Evolutionary conservation across 2,329 filamentous ascomycete species (phyloP).

Genomic region (Alternaria sp.): DNA sequence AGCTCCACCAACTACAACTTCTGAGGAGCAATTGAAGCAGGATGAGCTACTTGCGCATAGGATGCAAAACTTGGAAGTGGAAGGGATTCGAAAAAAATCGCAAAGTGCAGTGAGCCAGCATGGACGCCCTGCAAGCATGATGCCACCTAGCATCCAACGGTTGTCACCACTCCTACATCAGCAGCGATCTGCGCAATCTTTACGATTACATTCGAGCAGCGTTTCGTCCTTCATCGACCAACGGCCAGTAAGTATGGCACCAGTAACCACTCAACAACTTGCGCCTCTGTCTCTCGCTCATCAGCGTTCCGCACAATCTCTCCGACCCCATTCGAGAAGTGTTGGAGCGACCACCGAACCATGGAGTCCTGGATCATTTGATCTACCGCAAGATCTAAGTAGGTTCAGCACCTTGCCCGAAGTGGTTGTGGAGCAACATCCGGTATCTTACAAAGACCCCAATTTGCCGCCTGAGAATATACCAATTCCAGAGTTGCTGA

Average conservation of each 20-base stretch:
- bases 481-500: constrained; percentile 22
- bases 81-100: constrained; percentile 33
- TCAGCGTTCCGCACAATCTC: constrained; percentile 11
- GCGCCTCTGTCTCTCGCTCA: constrained; percentile 6
- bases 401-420: constrained; percentile 29
- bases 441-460: constrained; percentile 10
- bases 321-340: constrained; percentile 22
- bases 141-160: constrained; percentile 16
- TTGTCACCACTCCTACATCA: constrained; percentile 25
- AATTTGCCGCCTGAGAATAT: constrained; percentile 18
- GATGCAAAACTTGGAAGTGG: constrained; percentile 41
- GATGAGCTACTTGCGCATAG: constrained; percentile 44
- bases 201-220: constrained; percentile 25
- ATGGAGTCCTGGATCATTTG: constrained; percentile 31
- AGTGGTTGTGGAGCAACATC: constrained; percentile 15
- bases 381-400: constrained; percentile 6
- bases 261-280: background rate
- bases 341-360: constrained; percentile 23
- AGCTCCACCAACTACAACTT: constrained; percentile 38
- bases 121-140: constrained; percentile 24
- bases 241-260: background rate
- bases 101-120: constrained; percentile 31
- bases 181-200: constrained; percentile 23
- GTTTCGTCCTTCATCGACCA: constrained; percentile 13
- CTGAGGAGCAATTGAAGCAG: constrained; percentile 41